Base-by-base conservation (phyloP, 148 eudicot species). In the Cornus kousa region DNA sequence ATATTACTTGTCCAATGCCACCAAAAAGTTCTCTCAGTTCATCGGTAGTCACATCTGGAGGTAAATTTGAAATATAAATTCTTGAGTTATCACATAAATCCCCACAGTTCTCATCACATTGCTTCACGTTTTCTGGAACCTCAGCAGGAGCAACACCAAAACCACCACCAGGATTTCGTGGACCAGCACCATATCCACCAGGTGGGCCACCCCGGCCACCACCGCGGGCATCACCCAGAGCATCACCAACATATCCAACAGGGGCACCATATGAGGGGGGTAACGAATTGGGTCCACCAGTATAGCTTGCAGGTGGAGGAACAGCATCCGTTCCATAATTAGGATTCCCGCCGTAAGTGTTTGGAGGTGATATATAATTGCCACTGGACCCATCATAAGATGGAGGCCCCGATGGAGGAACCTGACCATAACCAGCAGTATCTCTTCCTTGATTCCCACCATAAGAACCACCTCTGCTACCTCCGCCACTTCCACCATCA, bases 1-100 rank as follows among this genome's bases (percentile, higher is more conserved):
- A n/a, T n/a, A n/a, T n/a, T n/a, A n/a, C n/a, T 53, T 89, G 94
- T 88, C 99, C 99, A 80, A 96, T 96, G 86, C 91, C 90, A 76
- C 99, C 97, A 87, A 96, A 96, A 77, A 96, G 94, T 0, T 90
- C 92, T 81, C 86, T 82, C 81, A 96, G 88, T 84, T 96, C 99
- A 0, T 96, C 99, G 66, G 77, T 59, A 8, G 97, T 83, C 76
- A 93, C 92, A 91, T 96, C 95, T 39, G 92, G 95, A 11, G 99
- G 99, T 85, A 96, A 86, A 85, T 96, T 96, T 60, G 99, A 96
- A 74, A 96, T 88, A 72, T 93, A 96, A 72, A 96, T 96, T 84
- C 99, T 88, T 1, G 97, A 68, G 75, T 96, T 96, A 80, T 92
- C 97, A 84, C 99, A 96, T 24, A 89, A 71, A 71, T 96, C 95